These are phyloP conservation scores for Mesembryanthemum crystallinum DNA, from an alignment of 148 eudicot species.

Conservation along the genomic window DNA sequence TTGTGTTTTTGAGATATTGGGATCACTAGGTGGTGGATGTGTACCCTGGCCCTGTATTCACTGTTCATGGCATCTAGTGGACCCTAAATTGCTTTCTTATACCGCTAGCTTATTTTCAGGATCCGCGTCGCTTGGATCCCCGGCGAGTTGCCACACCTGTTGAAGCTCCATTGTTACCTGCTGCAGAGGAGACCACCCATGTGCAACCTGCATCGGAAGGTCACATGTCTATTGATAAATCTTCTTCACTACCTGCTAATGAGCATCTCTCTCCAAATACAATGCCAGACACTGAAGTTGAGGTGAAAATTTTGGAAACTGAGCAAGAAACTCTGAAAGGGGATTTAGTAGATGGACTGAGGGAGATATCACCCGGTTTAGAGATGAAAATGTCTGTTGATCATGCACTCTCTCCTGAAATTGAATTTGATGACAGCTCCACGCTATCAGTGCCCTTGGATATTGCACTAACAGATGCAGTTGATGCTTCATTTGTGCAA, in stretches of 20 bases:
- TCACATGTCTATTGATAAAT: constrained; percentile 26
- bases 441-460: constrained; percentile 32
- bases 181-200: constrained; percentile 42
- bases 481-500: constrained; percentile 32
- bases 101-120: constrained; percentile 42
- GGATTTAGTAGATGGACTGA: constrained; percentile 40
- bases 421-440: constrained; percentile 36
- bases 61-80: background rate
- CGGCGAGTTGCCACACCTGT: constrained; percentile 47
- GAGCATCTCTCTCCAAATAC: constrained; percentile 35
- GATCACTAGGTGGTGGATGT: background rate
- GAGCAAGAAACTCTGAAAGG: constrained; percentile 38
- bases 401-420: constrained; percentile 28
- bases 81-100: background rate
- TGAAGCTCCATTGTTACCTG: constrained; percentile 43
- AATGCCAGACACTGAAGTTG: constrained; percentile 36
- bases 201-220: constrained; percentile 41
- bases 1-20: background rate
- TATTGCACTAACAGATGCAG: constrained; percentile 33
- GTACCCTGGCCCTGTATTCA: background rate
- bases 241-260: constrained; percentile 28
- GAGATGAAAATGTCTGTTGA: constrained; percentile 39
- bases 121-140: constrained; percentile 95
- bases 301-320: constrained; percentile 25
- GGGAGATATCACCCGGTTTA: constrained; percentile 30